Percentiles rank a stretch among this genome's conserved stretches.
Evolutionary conservation across 176 grass and related monocot species (phyloP).

Genomic region (Echinochloa phyllopogon): DNA sequence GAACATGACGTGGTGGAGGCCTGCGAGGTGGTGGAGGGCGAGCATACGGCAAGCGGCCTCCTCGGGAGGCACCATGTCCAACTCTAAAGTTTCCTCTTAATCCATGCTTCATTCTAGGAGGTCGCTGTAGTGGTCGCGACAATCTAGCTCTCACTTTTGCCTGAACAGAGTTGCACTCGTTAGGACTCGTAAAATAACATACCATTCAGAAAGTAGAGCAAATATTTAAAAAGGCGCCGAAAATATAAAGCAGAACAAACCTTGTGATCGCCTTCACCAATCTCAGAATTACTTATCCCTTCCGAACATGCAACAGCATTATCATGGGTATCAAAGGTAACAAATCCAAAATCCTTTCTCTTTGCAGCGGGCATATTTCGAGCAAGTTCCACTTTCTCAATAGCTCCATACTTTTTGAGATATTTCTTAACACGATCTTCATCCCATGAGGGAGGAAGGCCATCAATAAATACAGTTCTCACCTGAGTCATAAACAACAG

Average conservation of each 20-base stretch:
- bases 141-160: conserved; percentile 88
- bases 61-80: conserved; percentile 56
- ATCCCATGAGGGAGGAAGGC: conserved; percentile 80
- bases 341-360: conserved; percentile 98
- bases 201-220: conserved; percentile 8
- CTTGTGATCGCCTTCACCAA: conserved; percentile 83
- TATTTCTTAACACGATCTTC: conserved; percentile 84
- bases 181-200: conserved; percentile 6
- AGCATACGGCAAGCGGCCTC: conserved; percentile 56
- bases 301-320: conserved; percentile 90
- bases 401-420: conserved; percentile 86
- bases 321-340: conserved; percentile 90
- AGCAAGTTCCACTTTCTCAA: conserved; percentile 93
- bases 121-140: conserved; percentile 75
- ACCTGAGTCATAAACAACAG: conserved; percentile 63
- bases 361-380: conserved; percentile 95
- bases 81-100: conserved; percentile 82
- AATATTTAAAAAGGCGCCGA: background rate
- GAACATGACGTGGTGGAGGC: conserved; percentile 47
- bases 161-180: conserved; percentile 43
- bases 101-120: conserved; percentile 76
- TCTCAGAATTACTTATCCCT: conserved; percentile 63
- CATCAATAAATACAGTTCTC: conserved; percentile 95
- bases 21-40: conserved; percentile 48
- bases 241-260: conserved; percentile 46